Conservation (phyloP, 306 rosid genomes). For the Dryas alaskensis region DNA sequence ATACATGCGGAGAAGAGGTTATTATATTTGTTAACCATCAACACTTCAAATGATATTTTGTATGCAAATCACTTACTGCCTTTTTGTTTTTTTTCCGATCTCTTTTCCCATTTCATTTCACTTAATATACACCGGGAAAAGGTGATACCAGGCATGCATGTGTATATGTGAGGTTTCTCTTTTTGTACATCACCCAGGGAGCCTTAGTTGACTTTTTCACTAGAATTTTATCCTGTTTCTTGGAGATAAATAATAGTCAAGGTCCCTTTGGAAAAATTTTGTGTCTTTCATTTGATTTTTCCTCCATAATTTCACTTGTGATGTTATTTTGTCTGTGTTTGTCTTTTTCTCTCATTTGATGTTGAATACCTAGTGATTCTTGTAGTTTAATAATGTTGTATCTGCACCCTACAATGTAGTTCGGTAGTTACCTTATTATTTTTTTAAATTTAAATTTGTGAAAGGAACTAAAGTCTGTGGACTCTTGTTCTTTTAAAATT, state of each 20-base stretch:
- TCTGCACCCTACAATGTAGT: neutral
- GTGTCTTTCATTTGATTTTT: neutral
- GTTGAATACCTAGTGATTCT: neutral
- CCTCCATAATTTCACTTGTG: neutral
- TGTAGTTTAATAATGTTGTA: neutral
- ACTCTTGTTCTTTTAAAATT: neutral
- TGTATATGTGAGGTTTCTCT: neutral
- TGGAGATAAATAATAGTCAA: neutral
- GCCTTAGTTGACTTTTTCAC: neutral
- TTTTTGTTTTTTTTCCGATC: neutral
- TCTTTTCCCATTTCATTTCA: neutral
- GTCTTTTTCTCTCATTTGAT: neutral
- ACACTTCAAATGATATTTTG: neutral
- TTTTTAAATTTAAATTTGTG: neutral
- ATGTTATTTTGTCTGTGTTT: neutral
- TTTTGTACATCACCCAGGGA: neutral
- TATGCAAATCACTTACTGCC: neutral
- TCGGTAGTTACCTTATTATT: neutral
- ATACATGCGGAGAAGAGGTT: neutral
- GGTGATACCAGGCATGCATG: neutral
- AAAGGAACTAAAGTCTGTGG: constrained; percentile 1
- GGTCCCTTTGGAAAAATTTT: neutral
- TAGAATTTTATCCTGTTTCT: neutral
- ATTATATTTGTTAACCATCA: neutral
- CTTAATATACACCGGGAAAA: neutral